Evolutionary conservation across 768 basidiomycete genomes (phyloP), one percentile per base, ranked within the genome.

Genomic region (Mycena vitilis): DNA sequence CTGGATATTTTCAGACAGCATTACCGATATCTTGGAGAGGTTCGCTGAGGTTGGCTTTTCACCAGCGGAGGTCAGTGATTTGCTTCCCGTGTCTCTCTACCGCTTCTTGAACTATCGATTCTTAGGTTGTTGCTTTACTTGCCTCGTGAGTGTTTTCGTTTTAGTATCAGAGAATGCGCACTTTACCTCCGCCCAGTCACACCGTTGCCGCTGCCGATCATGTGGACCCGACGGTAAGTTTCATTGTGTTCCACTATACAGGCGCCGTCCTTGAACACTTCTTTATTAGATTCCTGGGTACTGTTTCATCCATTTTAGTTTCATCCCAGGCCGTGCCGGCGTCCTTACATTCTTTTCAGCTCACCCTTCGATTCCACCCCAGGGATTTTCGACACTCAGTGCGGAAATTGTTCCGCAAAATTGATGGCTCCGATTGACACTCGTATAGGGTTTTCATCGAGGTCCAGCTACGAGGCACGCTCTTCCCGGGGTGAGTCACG

Each of bases 191-290:
- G 2, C 44, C 1, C 34, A 59, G 58, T 25, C 60, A 62, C 23
- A 62, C 60, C 23, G 52, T 62, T 74, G 84, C 88, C 8, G 89
- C 87, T 69, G 90, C 85, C 8, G 92, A 91, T 75, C 91, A 87
- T 84, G 84, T 91, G 84, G 91, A 93, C 74, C 77, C 91, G 72
- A 85, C 88, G 36, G 91, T 91, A 73, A 60, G 84, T 71, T 38
- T 54, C 30, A 36, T 15, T 18, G 15, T 45, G 6, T 2, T 45
- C 44, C 11, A 6, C 5, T 48, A 15, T 62, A 20, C 30, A 30
- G 30, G 30, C 30, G 30, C 30, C 30, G 30, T 3, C n/a, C 38
- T 30, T 51, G 37, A 30, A 40, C 56, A 23, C 6, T 64, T 47
- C 58, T 38, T 38, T 15, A 22, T n/a, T 48, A 47, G 25, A 48